Evolutionary conservation across 768 basidiomycete genomes (phyloP).

Genomic region (Mrakia hoshinonis): DNA sequence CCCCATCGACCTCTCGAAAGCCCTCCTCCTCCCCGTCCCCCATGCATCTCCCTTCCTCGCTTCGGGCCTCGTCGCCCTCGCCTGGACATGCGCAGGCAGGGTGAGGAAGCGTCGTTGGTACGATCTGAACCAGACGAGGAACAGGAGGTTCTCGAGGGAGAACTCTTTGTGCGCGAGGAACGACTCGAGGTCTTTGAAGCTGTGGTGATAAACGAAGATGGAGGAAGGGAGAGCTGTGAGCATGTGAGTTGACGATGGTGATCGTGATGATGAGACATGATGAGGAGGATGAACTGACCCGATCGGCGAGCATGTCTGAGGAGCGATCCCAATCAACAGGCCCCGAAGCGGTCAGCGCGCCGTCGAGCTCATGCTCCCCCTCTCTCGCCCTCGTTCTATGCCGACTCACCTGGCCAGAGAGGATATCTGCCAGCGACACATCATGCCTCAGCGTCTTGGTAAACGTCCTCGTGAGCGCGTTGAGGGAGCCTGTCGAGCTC

Average conservation of each 20-base stretch:
- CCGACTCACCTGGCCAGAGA: not conserved
- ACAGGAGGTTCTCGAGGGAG: not conserved
- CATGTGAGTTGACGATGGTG: not conserved
- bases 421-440: not conserved
- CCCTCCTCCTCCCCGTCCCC: not conserved
- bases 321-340: not conserved
- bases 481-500: not conserved
- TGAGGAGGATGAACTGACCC: not conserved
- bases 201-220: not conserved
- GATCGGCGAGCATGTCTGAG: not conserved
- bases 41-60: not conserved
- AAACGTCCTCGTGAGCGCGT: not conserved
- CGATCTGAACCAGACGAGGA: conserved; percentile 1
- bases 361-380: not conserved
- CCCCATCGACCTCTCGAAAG: no score
- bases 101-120: not conserved
- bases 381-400: not conserved
- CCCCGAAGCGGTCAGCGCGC: no score
- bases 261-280: no score
- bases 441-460: not conserved
- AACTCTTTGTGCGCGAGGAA: conserved; percentile 11
- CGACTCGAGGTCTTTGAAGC: not conserved
- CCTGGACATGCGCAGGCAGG: not conserved
- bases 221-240: not conserved
- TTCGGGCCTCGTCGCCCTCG: not conserved